Conservation (phyloP, 1,139 yeast species). For the Sugiyamaella xylanicola region DNA sequence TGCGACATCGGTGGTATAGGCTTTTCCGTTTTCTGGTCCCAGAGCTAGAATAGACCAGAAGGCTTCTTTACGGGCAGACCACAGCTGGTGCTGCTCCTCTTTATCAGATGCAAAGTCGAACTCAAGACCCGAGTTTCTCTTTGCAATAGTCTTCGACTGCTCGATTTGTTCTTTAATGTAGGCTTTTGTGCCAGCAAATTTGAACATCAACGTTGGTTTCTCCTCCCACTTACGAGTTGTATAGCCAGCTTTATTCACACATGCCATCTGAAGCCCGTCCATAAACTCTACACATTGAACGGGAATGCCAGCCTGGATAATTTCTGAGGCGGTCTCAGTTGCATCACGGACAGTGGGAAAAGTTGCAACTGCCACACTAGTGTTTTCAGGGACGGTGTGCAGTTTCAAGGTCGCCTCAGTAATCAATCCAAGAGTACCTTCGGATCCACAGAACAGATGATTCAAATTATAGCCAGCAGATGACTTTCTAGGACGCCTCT, state of each 20-base stretch:
- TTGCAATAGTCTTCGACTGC: conserved; percentile 57
- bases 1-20: conserved; percentile 75
- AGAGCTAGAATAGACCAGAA: conserved; percentile 68
- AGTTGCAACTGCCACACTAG: conserved; percentile 68
- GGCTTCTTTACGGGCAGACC: conserved; percentile 70
- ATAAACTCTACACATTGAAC: conserved; percentile 70
- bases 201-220: conserved; percentile 74
- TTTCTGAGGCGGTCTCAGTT: conserved; percentile 62
- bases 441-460: conserved; percentile 68
- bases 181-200: conserved; percentile 67
- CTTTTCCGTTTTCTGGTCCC: conserved; percentile 59
- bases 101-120: conserved; percentile 57
- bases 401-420: conserved; percentile 73
- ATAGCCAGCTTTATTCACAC: conserved; percentile 62
- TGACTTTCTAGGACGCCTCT: conserved; percentile 71
- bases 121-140: conserved; percentile 50
- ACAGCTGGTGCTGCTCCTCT: conserved; percentile 57
- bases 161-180: conserved; percentile 59
- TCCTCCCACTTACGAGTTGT: conserved; percentile 69
- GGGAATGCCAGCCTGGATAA: conserved; percentile 62
- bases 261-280: conserved; percentile 70
- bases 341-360: conserved; percentile 64
- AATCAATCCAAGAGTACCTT: conserved; percentile 77
- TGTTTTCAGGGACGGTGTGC: conserved; percentile 63
- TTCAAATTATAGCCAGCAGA: conserved; percentile 77